Evolutionary conservation across 2,329 filamentous ascomycete genomes (phyloP).

Genomic region (Talaromyces sp.): DNA sequence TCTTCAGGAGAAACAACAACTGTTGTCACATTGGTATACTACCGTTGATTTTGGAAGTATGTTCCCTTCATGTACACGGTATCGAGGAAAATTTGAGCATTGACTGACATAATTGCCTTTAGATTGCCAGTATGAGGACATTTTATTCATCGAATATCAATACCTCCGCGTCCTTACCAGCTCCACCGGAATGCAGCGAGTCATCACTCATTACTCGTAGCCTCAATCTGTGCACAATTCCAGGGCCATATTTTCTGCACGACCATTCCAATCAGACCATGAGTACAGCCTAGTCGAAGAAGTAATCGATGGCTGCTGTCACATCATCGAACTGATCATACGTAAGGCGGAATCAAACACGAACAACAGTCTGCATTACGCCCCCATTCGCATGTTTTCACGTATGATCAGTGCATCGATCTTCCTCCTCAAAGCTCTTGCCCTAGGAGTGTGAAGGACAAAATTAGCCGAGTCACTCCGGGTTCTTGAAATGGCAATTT

Average conservation of each 20-base stretch:
- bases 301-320: neutral
- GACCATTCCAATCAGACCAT: neutral
- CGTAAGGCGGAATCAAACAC: neutral
- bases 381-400: constrained; percentile 52
- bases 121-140: neutral
- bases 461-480: constrained; percentile 44
- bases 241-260: neutral
- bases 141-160: constrained; percentile 53
- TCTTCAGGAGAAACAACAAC: constrained; percentile 1
- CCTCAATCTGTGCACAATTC: constrained; percentile 31
- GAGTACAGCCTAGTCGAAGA: neutral
- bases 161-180: constrained; percentile 45
- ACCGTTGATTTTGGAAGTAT: neutral
- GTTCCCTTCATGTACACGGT: neutral
- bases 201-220: constrained; percentile 50
- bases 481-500: neutral
- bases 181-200: constrained; percentile 51
- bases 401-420: constrained; percentile 47
- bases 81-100: neutral
- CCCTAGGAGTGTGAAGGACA: constrained; percentile 47
- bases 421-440: constrained; percentile 52
- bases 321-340: neutral
- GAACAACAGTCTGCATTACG: neutral
- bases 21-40: neutral
- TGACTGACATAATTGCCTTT: neutral